These are phyloP conservation scores for Aspergillus nidulans DNA, from an alignment of 495 filamentous ascomycete genomes.

Conservation along the genomic window DNA sequence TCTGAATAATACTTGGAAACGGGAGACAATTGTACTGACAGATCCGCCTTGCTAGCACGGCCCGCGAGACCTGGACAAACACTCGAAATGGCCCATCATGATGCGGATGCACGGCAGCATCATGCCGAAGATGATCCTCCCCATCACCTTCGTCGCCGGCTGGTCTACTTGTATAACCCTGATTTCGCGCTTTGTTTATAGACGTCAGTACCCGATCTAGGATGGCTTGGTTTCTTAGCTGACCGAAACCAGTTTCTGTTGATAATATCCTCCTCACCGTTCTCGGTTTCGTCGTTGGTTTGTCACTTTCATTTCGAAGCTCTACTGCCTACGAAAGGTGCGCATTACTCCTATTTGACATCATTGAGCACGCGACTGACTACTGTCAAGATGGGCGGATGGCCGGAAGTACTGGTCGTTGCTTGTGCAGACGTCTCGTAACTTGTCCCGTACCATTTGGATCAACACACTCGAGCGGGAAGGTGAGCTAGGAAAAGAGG, in stretches of 20 bases:
- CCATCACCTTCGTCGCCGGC: conserved; percentile 57
- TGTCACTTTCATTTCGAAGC: conserved; percentile 77
- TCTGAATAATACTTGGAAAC: not conserved
- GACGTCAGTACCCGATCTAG: conserved; percentile 33
- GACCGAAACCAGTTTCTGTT: conserved; percentile 43
- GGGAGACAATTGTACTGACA: conserved; percentile 8
- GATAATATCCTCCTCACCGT: conserved; percentile 72
- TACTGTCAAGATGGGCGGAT: conserved; percentile 54
- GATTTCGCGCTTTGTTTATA: conserved; percentile 50
- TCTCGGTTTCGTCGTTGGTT: conserved; percentile 83
- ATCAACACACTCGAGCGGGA: conserved; percentile 64
- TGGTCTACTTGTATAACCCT: conserved; percentile 70
- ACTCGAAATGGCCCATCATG: conserved; percentile 80
- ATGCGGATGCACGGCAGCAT: conserved; percentile 78
- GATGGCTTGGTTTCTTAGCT: not conserved
- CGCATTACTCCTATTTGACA: not conserved
- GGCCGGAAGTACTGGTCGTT: conserved; percentile 75
- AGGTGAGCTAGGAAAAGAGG: conserved; percentile 58
- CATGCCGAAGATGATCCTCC: conserved; percentile 74
- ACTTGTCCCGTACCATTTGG: conserved; percentile 76
- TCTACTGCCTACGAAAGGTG: conserved; percentile 82
- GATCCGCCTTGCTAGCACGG: conserved; percentile 30
- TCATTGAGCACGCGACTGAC: conserved; percentile 1
- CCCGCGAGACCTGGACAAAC: conserved; percentile 66
- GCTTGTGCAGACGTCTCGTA: conserved; percentile 66